phyloP scores from a whole-genome alignment of 108 stramenopile genomes.

The Fragilaria radians region DNA sequence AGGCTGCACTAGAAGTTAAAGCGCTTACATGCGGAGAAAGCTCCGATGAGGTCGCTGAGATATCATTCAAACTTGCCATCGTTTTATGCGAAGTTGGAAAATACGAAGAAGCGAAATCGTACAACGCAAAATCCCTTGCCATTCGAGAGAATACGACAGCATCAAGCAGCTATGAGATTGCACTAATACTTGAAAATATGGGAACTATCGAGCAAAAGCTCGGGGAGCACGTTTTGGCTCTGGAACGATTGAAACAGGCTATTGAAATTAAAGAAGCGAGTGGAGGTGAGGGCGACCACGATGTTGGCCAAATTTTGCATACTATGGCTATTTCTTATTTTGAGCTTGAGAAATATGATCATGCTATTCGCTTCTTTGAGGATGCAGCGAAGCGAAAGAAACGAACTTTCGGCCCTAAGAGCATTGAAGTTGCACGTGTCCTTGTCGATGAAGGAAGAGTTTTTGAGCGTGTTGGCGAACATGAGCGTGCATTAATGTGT shows the following conservation, averaged over 20 bases:
- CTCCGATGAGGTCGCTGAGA: background rate
- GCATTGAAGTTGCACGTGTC: slow-evolving; percentile 29
- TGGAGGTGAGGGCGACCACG: slow-evolving; percentile 25
- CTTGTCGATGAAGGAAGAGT: slow-evolving; percentile 34
- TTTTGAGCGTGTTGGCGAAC: slow-evolving; percentile 24
- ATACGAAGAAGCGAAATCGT: slow-evolving; percentile 26
- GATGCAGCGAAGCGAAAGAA: slow-evolving; percentile 21
- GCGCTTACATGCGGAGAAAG: background rate
- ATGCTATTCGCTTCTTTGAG: slow-evolving; percentile 25
- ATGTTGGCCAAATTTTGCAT: slow-evolving; percentile 27
- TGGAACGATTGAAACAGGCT: slow-evolving; percentile 31
- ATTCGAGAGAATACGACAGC: slow-evolving; percentile 5
- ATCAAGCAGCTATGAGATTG: background rate
- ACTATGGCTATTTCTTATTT: slow-evolving; percentile 34
- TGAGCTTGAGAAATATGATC: slow-evolving; percentile 16
- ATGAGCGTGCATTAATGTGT: slow-evolving; percentile 7
- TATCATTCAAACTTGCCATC: background rate
- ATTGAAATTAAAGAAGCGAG: slow-evolving; percentile 30
- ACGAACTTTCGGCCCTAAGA: slow-evolving; percentile 10
- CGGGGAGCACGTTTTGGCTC: slow-evolving; percentile 23
- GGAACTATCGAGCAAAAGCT: slow-evolving; percentile 42
- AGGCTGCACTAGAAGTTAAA: background rate
- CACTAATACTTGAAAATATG: slow-evolving; percentile 26
- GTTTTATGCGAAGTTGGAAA: slow-evolving; percentile 5
- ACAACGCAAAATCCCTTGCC: slow-evolving; percentile 27